Percentiles rank a stretch among this genome's conserved stretches.
phyloP scores from a whole-genome alignment of 331 rosid species.

The Pyracantha coccinea region DNA sequence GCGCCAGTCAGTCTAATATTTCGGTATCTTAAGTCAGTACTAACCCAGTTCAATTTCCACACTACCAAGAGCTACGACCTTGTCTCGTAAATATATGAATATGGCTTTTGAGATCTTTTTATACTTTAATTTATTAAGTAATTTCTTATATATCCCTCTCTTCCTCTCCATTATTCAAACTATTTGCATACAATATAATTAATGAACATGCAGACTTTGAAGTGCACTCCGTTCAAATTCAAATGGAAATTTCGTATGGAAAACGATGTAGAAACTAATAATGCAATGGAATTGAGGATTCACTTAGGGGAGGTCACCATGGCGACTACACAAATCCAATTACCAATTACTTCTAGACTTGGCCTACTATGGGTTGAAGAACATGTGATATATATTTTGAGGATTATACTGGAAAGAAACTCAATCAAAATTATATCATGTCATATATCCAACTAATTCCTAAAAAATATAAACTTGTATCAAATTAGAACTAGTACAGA shows the following conservation, averaged over 20 bases:
- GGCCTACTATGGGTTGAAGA: neutral
- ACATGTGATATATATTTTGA: too few relatives aligned
- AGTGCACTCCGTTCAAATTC: neutral
- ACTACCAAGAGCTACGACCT: neutral
- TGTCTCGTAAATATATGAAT: neutral
- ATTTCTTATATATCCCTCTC: neutral
- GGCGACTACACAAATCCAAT: neutral
- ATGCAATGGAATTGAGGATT: neutral
- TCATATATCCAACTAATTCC: too few relatives aligned
- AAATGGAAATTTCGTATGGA: neutral
- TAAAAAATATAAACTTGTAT: too few relatives aligned
- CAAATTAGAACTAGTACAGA: too few relatives aligned
- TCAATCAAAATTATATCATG: too few relatives aligned
- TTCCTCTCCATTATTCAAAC: neutral
- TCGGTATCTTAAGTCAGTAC: neutral
- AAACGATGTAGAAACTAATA: neutral
- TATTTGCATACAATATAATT: neutral
- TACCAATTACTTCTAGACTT: neutral
- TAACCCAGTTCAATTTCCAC: neutral
- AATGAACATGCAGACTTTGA: slow-evolving; percentile 1
- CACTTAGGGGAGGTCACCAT: neutral
- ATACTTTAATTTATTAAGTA: neutral
- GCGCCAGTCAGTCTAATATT: neutral
- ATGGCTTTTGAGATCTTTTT: neutral
- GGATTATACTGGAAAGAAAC: too few relatives aligned